phyloP scores from a whole-genome alignment of 352 stramenopile species.

The Phytophthora ohioensis region DNA sequence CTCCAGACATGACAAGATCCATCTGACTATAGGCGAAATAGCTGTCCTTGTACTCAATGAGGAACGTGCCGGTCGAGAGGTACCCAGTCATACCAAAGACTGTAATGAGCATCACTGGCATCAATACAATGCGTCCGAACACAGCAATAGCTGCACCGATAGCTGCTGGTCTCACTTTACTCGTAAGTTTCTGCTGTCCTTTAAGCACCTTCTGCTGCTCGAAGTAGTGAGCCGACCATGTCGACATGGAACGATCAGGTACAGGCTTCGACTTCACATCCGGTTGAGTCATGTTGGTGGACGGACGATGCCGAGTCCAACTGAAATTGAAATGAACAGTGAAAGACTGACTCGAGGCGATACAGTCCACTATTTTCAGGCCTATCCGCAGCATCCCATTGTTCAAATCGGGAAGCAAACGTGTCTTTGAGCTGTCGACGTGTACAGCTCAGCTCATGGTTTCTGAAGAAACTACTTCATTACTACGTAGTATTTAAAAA shows the following conservation, averaged over 20 bases:
- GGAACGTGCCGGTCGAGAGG: slow-evolving; percentile 31
- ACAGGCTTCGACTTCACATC: slow-evolving; percentile 5
- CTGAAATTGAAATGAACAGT: slow-evolving; percentile 14
- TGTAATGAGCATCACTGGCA: slow-evolving; percentile 33
- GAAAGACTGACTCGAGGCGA: not conserved
- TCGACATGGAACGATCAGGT: slow-evolving; percentile 29
- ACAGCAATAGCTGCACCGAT: slow-evolving; percentile 33
- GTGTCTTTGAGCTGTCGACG: too few relatives aligned
- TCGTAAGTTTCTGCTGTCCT: slow-evolving; percentile 22
- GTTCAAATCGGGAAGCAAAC: not conserved
- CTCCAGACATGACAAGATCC: slow-evolving; percentile 38
- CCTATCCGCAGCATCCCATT: not conserved
- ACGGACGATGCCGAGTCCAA: not conserved
- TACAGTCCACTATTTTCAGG: slow-evolving; percentile 1
- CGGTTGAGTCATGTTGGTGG: slow-evolving; percentile 1
- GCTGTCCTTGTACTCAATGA: slow-evolving; percentile 43
- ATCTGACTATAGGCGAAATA: slow-evolving; percentile 46
- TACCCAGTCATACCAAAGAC: slow-evolving; percentile 33
- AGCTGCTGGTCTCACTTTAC: slow-evolving; percentile 34
- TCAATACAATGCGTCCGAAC: slow-evolving; percentile 37
- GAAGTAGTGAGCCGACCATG: slow-evolving; percentile 36
- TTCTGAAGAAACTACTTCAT: not conserved
- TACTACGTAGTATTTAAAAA: not conserved
- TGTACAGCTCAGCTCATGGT: too few relatives aligned
- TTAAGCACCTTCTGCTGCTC: slow-evolving; percentile 28